These are phyloP conservation scores for Colletotrichum orchidophilum DNA, from an alignment of 2,329 filamentous ascomycete species.

Conservation along the genomic window DNA sequence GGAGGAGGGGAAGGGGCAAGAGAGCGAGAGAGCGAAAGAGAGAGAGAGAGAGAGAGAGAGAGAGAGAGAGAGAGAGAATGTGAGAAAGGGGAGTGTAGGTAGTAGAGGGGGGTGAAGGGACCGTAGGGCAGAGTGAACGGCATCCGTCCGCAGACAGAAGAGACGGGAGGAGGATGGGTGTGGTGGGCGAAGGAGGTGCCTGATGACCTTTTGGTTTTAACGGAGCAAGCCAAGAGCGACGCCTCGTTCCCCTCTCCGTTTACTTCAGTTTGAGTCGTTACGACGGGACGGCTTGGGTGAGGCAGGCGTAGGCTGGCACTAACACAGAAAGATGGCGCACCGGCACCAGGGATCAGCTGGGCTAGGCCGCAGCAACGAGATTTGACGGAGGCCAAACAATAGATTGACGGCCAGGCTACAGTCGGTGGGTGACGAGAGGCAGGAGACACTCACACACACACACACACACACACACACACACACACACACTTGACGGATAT, in stretches of 20 bases:
- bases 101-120: not conserved
- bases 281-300: not conserved
- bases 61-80: not conserved
- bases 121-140: conserved; percentile 13
- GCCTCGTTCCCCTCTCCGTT: not conserved
- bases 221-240: not conserved
- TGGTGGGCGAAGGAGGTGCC: not conserved
- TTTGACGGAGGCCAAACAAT: not conserved
- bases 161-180: not conserved
- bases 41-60: not conserved
- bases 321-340: not conserved
- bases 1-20: not conserved
- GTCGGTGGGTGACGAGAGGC: not conserved
- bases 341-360: not conserved
- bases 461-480: not conserved
- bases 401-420: not conserved
- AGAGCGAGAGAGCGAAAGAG: not conserved
- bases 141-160: not conserved
- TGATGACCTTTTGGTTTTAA: not conserved
- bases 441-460: not conserved
- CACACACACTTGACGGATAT: not conserved
- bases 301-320: not conserved
- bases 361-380: not conserved
- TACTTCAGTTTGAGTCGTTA: not conserved
- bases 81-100: not conserved